Conservation (phyloP, 257 asterid genomes). For the Fraxinus pennsylvanica region DNA sequence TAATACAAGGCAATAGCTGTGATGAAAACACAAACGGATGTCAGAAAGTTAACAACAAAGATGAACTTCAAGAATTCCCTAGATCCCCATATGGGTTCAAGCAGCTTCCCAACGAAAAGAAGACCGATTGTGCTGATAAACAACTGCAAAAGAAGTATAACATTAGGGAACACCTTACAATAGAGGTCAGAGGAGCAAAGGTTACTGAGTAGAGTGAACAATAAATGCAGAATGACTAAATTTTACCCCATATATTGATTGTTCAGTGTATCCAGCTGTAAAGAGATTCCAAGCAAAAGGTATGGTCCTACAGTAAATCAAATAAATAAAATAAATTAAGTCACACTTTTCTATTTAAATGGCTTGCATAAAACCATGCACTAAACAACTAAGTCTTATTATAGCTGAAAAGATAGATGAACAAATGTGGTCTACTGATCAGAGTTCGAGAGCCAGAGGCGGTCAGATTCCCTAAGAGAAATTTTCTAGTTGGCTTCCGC, state of each 20-base stretch:
- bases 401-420: background rate
- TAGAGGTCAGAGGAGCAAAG: constrained; percentile 14
- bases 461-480: background rate
- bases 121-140: constrained; percentile 72
- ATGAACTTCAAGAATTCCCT: constrained; percentile 84
- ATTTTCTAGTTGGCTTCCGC: background rate
- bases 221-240: background rate
- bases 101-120: constrained; percentile 83
- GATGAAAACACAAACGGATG: constrained; percentile 71
- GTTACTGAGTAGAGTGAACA: background rate
- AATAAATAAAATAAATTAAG: constrained; percentile 5
- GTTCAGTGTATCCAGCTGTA: constrained; percentile 90
- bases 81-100: constrained; percentile 93
- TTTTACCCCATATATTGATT: constrained; percentile 79
- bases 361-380: constrained; percentile 10
- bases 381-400: background rate
- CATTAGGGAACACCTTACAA: background rate
- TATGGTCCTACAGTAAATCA: constrained; percentile 64
- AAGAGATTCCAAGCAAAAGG: constrained; percentile 97
- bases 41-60: constrained; percentile 78
- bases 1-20: constrained; percentile 81
- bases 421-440: background rate
- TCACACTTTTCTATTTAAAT: constrained; percentile 5
- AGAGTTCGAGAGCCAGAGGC: background rate
- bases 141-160: constrained; percentile 49